Percentiles rank a stretch among this genome's conserved stretches.
These are phyloP conservation scores for Heritiera fomes DNA, from an alignment of 345 rosid species.

Conservation along the genomic window DNA sequence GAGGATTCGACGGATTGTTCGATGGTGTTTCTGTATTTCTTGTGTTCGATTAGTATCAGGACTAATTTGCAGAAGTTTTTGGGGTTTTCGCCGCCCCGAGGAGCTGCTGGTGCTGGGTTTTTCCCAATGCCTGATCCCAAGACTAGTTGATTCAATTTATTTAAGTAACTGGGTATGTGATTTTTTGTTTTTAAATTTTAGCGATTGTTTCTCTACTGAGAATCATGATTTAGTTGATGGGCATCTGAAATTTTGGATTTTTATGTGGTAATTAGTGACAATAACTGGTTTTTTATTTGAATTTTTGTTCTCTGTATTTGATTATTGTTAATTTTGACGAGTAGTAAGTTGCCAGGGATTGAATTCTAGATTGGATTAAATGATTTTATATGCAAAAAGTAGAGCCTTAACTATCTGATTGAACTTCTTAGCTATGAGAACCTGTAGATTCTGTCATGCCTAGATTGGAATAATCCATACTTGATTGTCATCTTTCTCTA, in stretches of 20 bases:
- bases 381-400: slow-evolving; percentile 5
- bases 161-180: background rate
- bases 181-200: background rate
- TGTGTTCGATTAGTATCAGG: slow-evolving; percentile 88
- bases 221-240: background rate
- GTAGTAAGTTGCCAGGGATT: background rate
- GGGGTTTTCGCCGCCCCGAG: slow-evolving; percentile 93
- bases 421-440: slow-evolving; percentile 14
- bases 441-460: background rate
- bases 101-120: slow-evolving; percentile 59
- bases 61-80: slow-evolving; percentile 45
- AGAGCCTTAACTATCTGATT: background rate
- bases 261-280: slow-evolving; percentile 3
- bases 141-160: slow-evolving; percentile 47
- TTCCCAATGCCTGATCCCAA: slow-evolving; percentile 96
- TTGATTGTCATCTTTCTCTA: slow-evolving; percentile 8
- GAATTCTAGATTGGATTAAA: slow-evolving; percentile 1
- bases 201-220: background rate
- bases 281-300: background rate
- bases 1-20: slow-evolving; percentile 91
- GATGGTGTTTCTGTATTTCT: slow-evolving; percentile 83
- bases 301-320: background rate
- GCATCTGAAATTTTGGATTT: background rate
- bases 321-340: background rate
- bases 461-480: background rate